A percentile compares a stretch with the other conserved stretches of the same genome.
Evolutionary conservation across 129 eudicot species (phyloP).

Genomic region (Scalesia atractyloides): DNA sequence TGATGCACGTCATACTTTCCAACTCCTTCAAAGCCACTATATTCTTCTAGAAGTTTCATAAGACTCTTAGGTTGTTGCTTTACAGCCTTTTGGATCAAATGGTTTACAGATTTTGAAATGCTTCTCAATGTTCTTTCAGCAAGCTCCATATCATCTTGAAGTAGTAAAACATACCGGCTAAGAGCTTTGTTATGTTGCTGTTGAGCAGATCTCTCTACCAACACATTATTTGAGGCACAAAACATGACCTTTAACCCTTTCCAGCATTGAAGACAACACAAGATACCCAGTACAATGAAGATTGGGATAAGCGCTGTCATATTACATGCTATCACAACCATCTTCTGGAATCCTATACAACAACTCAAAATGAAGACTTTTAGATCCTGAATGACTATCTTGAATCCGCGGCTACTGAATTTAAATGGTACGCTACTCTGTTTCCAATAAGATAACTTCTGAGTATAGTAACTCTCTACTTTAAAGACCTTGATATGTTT

Average conservation of each 20-base stretch:
- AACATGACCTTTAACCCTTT: slow-evolving; percentile 1
- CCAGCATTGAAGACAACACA: not conserved
- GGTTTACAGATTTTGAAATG: not conserved
- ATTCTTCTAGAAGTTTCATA: not conserved
- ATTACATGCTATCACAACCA: slow-evolving; percentile 1
- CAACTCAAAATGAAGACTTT: not conserved
- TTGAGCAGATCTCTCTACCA: not conserved
- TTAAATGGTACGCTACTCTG: not conserved
- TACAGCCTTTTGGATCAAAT: not conserved
- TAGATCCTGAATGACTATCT: not conserved
- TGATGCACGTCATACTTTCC: not conserved
- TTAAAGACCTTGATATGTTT: too few species aligned
- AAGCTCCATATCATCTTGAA: not conserved
- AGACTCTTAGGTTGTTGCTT: slow-evolving; percentile 15
- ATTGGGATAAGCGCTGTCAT: not conserved
- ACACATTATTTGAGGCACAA: not conserved
- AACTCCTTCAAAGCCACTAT: slow-evolving; percentile 8
- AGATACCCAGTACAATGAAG: not conserved
- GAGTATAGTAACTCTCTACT: too few species aligned
- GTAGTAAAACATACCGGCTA: slow-evolving; percentile 4
- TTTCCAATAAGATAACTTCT: too few species aligned
- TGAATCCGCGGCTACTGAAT: not conserved
- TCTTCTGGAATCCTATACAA: not conserved
- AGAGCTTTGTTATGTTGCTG: not conserved
- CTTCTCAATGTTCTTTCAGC: not conserved